Evolutionary conservation across 169 alveolate species (phyloP).

Genomic region (Plasmodium vinckei): DNA sequence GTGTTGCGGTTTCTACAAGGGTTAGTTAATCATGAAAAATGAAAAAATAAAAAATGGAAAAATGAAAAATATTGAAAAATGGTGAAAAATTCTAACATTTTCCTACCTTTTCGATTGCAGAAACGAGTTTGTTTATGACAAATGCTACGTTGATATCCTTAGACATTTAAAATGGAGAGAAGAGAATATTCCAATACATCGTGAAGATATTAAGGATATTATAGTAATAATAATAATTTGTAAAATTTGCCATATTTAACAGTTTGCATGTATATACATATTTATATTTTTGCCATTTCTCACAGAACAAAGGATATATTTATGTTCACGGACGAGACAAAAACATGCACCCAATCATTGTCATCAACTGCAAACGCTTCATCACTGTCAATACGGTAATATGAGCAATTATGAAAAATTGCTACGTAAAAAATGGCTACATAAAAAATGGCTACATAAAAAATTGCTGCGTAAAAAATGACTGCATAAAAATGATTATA

Average conservation of each 20-base stretch:
- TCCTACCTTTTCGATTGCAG: not conserved
- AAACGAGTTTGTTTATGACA: conserved; percentile 76
- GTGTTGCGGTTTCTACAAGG: conserved; percentile 82
- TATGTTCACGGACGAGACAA: conserved; percentile 85
- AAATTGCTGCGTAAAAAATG: no score
- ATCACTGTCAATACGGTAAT: conserved; percentile 34
- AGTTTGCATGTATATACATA: not conserved
- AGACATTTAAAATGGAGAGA: conserved; percentile 82
- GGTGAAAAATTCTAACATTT: no score
- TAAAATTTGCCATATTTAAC: not conserved
- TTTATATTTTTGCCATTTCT: conserved; percentile 1
- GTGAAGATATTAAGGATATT: conserved; percentile 58
- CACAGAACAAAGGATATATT: conserved; percentile 79
- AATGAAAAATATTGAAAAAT: no score
- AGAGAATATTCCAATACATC: conserved; percentile 79
- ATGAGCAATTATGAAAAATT: no score
- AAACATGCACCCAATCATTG: conserved; percentile 83
- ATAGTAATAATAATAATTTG: conserved; percentile 8
- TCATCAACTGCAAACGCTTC: conserved; percentile 69
- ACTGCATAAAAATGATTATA: no score
- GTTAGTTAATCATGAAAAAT: conserved; percentile 15
- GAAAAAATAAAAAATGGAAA: not conserved
- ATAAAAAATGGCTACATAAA: no score
- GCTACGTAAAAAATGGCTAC: no score
- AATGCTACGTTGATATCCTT: conserved; percentile 78